Evolutionary conservation across 73 alveolate species (phyloP).

Genomic region (Effrenium voratum): DNA sequence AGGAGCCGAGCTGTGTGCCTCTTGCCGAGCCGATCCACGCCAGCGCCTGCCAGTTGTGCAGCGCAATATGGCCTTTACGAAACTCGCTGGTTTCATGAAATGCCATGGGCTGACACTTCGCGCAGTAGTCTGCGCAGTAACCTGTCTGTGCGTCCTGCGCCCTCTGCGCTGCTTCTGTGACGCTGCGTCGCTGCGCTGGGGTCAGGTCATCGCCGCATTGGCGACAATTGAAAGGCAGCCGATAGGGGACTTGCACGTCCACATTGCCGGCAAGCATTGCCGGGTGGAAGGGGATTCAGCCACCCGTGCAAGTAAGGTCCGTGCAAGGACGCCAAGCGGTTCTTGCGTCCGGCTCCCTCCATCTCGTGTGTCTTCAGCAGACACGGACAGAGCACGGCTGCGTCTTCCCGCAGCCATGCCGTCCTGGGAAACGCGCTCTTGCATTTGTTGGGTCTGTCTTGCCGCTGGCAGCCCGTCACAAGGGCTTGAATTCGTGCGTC

Average conservation of each 20-base stretch:
- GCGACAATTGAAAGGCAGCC: not conserved
- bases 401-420: not conserved
- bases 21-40: not conserved
- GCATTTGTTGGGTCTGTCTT: not conserved
- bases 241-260: conserved; percentile 5
- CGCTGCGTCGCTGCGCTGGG: not conserved
- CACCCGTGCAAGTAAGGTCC: not conserved
- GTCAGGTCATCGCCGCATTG: not conserved
- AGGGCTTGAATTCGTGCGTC: not conserved
- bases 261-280: not conserved
- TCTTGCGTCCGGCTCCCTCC: not conserved
- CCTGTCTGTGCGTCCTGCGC: conserved; percentile 30
- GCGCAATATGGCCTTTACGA: not conserved
- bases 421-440: conserved; percentile 2
- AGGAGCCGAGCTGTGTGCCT: not conserved
- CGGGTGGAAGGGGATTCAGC: not conserved
- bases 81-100: not conserved
- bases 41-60: not conserved
- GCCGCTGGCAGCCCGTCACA: not conserved
- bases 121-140: conserved; percentile 18
- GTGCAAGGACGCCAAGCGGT: not conserved
- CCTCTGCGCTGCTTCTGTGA: not conserved
- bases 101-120: not conserved
- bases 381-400: not conserved
- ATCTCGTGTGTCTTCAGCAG: not conserved